A percentile compares a stretch with the other conserved stretches of the same genome.
These are phyloP conservation scores for Dactylella cylindrospora DNA, from an alignment of 2,329 filamentous ascomycete species.

Conservation along the genomic window DNA sequence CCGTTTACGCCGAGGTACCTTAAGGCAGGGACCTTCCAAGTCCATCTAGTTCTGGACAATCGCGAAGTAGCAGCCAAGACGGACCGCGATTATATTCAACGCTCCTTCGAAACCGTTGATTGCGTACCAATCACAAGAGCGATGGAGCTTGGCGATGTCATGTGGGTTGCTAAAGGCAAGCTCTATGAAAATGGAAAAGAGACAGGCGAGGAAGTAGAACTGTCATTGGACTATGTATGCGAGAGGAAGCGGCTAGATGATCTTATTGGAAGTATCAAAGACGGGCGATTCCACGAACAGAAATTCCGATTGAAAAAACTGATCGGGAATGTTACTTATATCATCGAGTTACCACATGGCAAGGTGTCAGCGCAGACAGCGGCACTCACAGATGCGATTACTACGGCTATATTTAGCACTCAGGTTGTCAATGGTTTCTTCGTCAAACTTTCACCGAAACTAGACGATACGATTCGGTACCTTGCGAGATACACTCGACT, in stretches of 20 bases:
- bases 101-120: constrained; percentile 68
- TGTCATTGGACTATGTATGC: constrained; percentile 77
- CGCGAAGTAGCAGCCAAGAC: constrained; percentile 70
- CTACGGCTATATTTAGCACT: constrained; percentile 72
- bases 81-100: constrained; percentile 75
- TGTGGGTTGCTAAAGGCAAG: constrained; percentile 74
- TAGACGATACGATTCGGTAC: constrained; percentile 78
- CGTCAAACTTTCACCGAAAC: constrained; percentile 71
- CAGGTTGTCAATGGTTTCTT: constrained; percentile 79
- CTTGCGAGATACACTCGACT: constrained; percentile 70
- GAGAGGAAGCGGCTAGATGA: constrained; percentile 81
- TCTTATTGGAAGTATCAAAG: constrained; percentile 76
- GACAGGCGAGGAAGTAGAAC: constrained; percentile 60
- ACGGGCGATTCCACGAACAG: constrained; percentile 79
- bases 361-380: constrained; percentile 7
- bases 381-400: constrained; percentile 59
- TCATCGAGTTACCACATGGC: constrained; percentile 64
- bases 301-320: constrained; percentile 76
- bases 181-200: constrained; percentile 51
- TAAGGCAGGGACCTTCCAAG: constrained; percentile 66
- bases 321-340: constrained; percentile 73
- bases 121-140: constrained; percentile 67
- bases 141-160: constrained; percentile 71
- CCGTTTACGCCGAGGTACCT: constrained; percentile 63
- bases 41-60: constrained; percentile 72